A percentile compares a stretch with the other conserved stretches of the same genome.
These are phyloP conservation scores for Chaetothyriales sp. DNA, from an alignment of 2,329 filamentous ascomycete species.

Conservation along the genomic window DNA sequence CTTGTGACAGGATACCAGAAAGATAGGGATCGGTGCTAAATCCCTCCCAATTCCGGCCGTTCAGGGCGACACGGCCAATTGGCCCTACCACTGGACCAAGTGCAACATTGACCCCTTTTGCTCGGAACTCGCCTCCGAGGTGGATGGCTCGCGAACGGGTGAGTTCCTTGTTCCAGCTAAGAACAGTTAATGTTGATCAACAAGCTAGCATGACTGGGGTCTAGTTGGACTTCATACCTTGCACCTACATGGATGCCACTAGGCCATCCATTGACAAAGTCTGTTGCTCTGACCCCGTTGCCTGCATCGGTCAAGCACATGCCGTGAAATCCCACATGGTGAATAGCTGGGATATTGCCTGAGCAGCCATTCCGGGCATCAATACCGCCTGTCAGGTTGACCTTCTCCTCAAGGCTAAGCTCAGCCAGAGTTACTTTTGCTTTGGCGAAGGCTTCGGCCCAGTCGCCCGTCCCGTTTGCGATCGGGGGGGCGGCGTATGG, in stretches of 20 bases:
- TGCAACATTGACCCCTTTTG: conserved; percentile 34
- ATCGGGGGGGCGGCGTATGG: neutral
- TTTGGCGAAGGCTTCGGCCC: conserved; percentile 8
- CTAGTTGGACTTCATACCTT: conserved; percentile 2
- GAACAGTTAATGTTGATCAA: neutral
- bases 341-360: conserved; percentile 23
- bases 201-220: neutral
- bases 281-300: conserved; percentile 28
- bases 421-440: conserved; percentile 7
- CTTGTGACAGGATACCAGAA: conserved; percentile 27
- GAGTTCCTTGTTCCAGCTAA: conserved; percentile 39
- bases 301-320: conserved; percentile 29
- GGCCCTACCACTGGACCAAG: conserved; percentile 32
- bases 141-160: conserved; percentile 36
- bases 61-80: conserved; percentile 21
- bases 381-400: conserved; percentile 8
- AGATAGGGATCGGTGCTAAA: conserved; percentile 37
- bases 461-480: conserved; percentile 3
- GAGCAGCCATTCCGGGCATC: conserved; percentile 20
- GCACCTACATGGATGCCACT: conserved; percentile 30
- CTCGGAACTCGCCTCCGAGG: conserved; percentile 44
- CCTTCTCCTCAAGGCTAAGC: conserved; percentile 13
- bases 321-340: conserved; percentile 25
- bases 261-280: conserved; percentile 30
- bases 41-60: conserved; percentile 35